Conservation (phyloP, 2,329 filamentous ascomycete species). For the Aureobasidium sp. region DNA sequence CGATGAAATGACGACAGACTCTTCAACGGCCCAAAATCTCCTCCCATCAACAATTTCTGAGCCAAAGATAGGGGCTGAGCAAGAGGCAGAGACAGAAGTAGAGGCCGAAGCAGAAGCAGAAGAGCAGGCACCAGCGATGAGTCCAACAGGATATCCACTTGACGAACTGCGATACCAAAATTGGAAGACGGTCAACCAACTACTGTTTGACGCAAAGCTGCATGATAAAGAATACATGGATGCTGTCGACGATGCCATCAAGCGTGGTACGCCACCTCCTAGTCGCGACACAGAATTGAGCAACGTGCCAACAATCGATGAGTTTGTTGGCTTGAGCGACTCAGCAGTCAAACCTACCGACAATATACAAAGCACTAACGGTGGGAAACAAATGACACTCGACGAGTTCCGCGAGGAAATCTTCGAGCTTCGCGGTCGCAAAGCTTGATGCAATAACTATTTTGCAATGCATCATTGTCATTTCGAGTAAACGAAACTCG, state of each 20-base stretch:
- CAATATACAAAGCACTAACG: neutral
- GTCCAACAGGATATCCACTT: conserved; percentile 34
- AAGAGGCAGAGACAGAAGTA: neutral
- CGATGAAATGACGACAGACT: conserved; percentile 35
- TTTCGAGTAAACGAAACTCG: neutral
- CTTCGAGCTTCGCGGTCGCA: neutral
- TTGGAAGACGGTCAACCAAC: conserved; percentile 40
- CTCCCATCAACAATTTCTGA: neutral
- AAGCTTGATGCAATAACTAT: neutral
- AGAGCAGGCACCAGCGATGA: conserved; percentile 17
- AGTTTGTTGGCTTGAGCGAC: neutral
- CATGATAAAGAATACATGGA: conserved; percentile 22
- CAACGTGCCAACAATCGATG: neutral
- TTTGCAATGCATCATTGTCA: neutral
- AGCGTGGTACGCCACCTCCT: conserved; percentile 19
- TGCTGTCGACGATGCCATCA: conserved; percentile 24
- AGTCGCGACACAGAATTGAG: conserved; percentile 4
- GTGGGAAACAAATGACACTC: neutral
- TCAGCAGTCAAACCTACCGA: neutral
- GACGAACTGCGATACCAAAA: conserved; percentile 42
- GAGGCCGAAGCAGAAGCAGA: neutral
- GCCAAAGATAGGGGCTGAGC: neutral
- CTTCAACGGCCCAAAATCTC: neutral
- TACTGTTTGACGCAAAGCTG: conserved; percentile 30
- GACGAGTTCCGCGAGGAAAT: conserved; percentile 1